phyloP scores from a whole-genome alignment of 176 grass and related monocot genomes.

The Microstegium vimineum region DNA sequence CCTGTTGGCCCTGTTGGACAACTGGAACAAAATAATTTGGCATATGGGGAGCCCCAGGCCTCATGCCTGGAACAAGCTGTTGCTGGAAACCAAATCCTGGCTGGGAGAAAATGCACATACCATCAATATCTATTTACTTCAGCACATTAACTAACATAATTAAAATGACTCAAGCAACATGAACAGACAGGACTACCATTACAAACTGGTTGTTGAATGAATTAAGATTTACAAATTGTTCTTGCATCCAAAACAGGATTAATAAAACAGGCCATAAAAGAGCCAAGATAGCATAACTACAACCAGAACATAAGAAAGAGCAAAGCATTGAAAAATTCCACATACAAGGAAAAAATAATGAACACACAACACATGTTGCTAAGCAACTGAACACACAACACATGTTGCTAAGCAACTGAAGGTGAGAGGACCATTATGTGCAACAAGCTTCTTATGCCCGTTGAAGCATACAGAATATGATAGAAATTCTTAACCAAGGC shows the following conservation, averaged over 20 bases:
- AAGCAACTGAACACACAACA: background rate
- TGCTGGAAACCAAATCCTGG: conserved; percentile 88
- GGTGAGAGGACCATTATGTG: background rate
- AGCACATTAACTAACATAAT: background rate
- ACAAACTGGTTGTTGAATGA: conserved; percentile 2
- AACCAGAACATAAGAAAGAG: background rate
- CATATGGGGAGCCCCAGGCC: conserved; percentile 74
- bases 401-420: background rate
- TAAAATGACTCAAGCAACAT: background rate
- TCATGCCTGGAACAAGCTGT: conserved; percentile 87
- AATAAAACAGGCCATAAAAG: background rate
- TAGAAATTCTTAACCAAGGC: background rate
- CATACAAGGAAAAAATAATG: background rate
- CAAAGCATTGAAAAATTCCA: background rate
- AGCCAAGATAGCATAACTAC: background rate
- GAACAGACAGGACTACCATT: background rate
- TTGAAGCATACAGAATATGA: background rate
- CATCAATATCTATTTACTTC: conserved; percentile 21
- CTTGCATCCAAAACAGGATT: background rate
- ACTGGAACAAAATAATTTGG: conserved; percentile 80
- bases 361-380: background rate
- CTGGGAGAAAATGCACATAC: conserved; percentile 28
- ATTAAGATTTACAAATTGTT: background rate
- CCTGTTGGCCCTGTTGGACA: conserved; percentile 80
- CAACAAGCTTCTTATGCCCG: background rate